These are phyloP conservation scores for Exidia glandulosa DNA, from an alignment of 768 basidiomycete species.

Conservation along the genomic window DNA sequence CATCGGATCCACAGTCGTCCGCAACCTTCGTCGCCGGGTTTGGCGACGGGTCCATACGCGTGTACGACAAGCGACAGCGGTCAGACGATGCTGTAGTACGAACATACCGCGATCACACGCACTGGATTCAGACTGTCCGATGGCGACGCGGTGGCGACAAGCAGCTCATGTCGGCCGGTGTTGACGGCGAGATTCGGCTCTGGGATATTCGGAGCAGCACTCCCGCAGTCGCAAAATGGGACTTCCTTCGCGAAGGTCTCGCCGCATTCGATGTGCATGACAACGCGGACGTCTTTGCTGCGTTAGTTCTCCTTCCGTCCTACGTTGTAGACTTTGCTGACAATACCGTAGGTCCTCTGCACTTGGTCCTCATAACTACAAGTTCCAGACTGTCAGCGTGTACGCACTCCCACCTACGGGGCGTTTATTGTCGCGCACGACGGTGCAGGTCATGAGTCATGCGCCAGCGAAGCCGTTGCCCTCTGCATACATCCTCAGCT, in stretches of 20 bases:
- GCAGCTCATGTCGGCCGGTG: slow-evolving; percentile 76
- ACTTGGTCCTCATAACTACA: slow-evolving; percentile 48
- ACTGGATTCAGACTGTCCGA: slow-evolving; percentile 86
- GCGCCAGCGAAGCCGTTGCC: slow-evolving; percentile 37
- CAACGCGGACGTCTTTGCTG: slow-evolving; percentile 71
- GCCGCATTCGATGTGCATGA: slow-evolving; percentile 82
- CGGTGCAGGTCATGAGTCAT: slow-evolving; percentile 42
- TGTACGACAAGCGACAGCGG: slow-evolving; percentile 90
- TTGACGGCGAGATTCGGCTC: slow-evolving; percentile 81
- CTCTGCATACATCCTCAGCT: slow-evolving; percentile 49
- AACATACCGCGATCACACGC: slow-evolving; percentile 62
- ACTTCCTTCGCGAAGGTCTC: slow-evolving; percentile 59
- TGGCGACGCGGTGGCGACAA: slow-evolving; percentile 61
- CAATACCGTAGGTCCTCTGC: slow-evolving; percentile 30
- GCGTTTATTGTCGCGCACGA: slow-evolving; percentile 32
- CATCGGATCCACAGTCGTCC: slow-evolving; percentile 63
- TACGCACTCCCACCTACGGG: slow-evolving; percentile 38
- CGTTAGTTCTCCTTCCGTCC: slow-evolving; percentile 50
- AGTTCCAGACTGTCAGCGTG: slow-evolving; percentile 51
- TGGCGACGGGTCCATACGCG: slow-evolving; percentile 79
- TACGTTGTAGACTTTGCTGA: too few relatives aligned
- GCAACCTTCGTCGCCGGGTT: slow-evolving; percentile 84
- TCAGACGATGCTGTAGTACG: slow-evolving; percentile 75
- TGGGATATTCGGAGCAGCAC: slow-evolving; percentile 77
- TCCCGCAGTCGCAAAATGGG: slow-evolving; percentile 47